Percentiles rank a stretch among this genome's conserved stretches.
phyloP scores from a whole-genome alignment of 192 early-diverging fungal genomes.

The Gaertneriomyces semiglobifer region DNA sequence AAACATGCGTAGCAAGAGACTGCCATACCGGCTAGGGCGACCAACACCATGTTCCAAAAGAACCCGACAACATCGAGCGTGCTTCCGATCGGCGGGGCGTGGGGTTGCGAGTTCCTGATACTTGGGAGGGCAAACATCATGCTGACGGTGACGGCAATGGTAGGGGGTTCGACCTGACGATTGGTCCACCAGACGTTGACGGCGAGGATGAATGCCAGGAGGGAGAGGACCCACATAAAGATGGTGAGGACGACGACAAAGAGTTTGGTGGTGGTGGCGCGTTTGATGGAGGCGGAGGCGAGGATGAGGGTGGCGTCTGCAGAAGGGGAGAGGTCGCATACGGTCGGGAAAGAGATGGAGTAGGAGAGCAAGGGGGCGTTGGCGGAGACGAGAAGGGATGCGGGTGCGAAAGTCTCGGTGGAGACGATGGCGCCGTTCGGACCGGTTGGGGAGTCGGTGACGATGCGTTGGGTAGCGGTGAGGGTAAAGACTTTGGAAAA shows the following conservation, averaged over 20 bases:
- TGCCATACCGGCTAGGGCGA: constrained; percentile 1
- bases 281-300: background rate
- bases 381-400: background rate
- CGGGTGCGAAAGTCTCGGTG: background rate
- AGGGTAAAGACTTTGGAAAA: background rate
- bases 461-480: background rate
- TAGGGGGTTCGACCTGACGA: constrained; percentile 35
- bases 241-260: constrained; percentile 20
- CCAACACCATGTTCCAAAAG: constrained; percentile 33
- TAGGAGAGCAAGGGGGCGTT: background rate
- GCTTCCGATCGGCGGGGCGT: constrained; percentile 31
- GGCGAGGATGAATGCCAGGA: constrained; percentile 23
- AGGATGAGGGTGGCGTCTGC: constrained; percentile 5
- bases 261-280: constrained; percentile 15
- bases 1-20: no score
- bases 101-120: constrained; percentile 35
- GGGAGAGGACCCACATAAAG: constrained; percentile 29
- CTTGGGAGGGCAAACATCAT: constrained; percentile 38
- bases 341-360: background rate
- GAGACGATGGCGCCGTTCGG: background rate
- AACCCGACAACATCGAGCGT: constrained; percentile 34
- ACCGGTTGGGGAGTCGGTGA: background rate
- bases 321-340: constrained; percentile 3
- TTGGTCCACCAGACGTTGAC: constrained; percentile 21
- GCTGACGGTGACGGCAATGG: constrained; percentile 16